phyloP scores from a whole-genome alignment of 2,329 filamentous ascomycete species.

The Chaetomium olivaceum region DNA sequence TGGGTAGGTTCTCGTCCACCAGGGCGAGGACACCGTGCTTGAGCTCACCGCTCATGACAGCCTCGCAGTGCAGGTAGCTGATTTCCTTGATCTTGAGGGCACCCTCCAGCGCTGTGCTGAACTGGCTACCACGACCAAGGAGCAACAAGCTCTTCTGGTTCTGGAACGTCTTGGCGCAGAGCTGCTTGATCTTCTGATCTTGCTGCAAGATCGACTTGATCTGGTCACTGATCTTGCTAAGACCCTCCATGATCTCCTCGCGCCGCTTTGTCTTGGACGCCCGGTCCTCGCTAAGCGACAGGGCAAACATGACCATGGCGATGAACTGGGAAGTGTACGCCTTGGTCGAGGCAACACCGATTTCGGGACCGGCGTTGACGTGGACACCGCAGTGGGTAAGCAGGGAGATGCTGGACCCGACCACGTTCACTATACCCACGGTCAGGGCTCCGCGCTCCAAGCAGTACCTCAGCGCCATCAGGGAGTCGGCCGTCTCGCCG shows the following conservation, averaged over 20 bases:
- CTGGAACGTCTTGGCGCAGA: constrained; percentile 91
- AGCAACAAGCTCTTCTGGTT: constrained; percentile 95
- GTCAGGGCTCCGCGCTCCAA: constrained; percentile 95
- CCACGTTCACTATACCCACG: constrained; percentile 97
- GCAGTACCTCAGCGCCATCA: constrained; percentile 97
- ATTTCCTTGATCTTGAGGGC: constrained; percentile 99
- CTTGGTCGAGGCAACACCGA: constrained; percentile 98
- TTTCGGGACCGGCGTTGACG: constrained; percentile 98
- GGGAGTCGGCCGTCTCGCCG: constrained; percentile 95
- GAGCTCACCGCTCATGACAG: constrained; percentile 98
- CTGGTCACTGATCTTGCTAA: constrained; percentile 82
- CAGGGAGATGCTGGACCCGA: constrained; percentile 97
- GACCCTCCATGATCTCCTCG: constrained; percentile 93
- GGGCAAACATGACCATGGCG: constrained; percentile 99
- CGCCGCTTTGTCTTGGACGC: constrained; percentile 90
- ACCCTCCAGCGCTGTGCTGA: constrained; percentile 94
- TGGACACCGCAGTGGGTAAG: constrained; percentile 99
- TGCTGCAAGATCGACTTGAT: constrained; percentile 90
- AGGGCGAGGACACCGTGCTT: constrained; percentile 98
- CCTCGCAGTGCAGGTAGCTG: constrained; percentile 98
- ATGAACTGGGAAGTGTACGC: constrained; percentile 99
- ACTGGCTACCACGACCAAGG: constrained; percentile 92
- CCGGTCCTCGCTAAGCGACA: constrained; percentile 94
- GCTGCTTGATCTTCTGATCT: constrained; percentile 89
- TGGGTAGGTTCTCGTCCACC: constrained; percentile 96